These are phyloP conservation scores for Monilinia polystroma DNA, from an alignment of 2,329 filamentous ascomycete species.

Conservation along the genomic window DNA sequence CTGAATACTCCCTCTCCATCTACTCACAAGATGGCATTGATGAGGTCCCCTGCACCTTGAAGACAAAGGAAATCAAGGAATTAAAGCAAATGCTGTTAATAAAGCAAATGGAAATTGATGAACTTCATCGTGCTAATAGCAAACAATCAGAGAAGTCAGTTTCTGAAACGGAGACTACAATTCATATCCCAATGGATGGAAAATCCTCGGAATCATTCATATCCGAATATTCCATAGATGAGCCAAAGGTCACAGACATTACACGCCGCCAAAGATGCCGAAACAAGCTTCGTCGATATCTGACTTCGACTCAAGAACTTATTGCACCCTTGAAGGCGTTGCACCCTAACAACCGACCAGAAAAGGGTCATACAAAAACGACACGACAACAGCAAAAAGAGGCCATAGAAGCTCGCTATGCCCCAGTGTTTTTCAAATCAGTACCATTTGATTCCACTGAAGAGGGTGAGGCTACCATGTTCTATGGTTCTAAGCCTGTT, in stretches of 20 bases:
- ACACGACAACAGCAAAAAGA: not conserved
- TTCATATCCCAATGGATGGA: not conserved
- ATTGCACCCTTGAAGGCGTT: constrained; percentile 8
- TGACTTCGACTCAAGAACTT: constrained; percentile 12
- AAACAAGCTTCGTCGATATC: not conserved
- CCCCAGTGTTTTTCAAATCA: not conserved
- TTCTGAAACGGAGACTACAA: not conserved
- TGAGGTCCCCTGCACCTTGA: not conserved
- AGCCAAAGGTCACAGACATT: not conserved
- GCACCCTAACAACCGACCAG: constrained; percentile 14
- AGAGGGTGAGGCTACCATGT: not conserved
- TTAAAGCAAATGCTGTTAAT: not conserved
- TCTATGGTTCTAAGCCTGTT: constrained; percentile 3
- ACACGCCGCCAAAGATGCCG: not conserved
- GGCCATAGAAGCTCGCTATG: not conserved
- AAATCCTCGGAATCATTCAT: not conserved
- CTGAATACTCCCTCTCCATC: not conserved
- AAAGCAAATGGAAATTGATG: not conserved
- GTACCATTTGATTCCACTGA: constrained; percentile 7
- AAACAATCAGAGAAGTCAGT: not conserved
- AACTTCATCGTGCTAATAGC: not conserved
- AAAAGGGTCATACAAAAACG: constrained; percentile 8
- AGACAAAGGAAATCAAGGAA: not conserved
- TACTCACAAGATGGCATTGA: constrained; percentile 8
- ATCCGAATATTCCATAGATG: not conserved